Evolutionary conservation across 805 yeast species (phyloP), one percentile per base, ranked within the genome.

Genomic region (Gaillardinia entomophila): DNA sequence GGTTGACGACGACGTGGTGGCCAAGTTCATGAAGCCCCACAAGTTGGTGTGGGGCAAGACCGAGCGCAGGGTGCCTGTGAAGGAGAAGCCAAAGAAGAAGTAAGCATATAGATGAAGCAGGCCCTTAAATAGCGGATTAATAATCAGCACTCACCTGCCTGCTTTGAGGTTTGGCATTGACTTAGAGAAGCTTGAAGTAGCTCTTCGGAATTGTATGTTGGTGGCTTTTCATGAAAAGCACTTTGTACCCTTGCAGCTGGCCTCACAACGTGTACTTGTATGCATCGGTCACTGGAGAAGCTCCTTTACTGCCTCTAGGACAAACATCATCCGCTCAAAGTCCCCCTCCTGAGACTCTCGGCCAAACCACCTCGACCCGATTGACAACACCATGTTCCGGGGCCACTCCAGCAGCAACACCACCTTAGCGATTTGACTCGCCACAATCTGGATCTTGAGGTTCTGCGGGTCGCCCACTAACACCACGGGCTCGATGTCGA

Each of bases 11-110:
- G 78, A 64, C 13, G 60, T 66, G 4, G 64, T 87, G 32, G 75
- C 73, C 35, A 53, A 71, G 37, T 92, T 81, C 56, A 92, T 86
- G 90, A 79, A 73, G 45, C 89, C 92, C 31, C 95, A 94, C 51
- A 75, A 79, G 55, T 75, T 88, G 51, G 73, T 73, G 28, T 80
- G 76, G 71, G 96, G 96, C 24, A 57, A 68, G 34, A 73, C 75
- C 55, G 83, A 80, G 61, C 76, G 95, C 67, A 56, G 71, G 27
- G 90, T 86, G 36, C 79, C 88, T 8, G 71, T 71, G 12, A 83
- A 82, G 59, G 72, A 45, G 31, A 57, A 59, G 44, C 47, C 63
- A 40, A 66, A 71, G 47, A 73, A 58, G 41, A 57, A 58, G 47
- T 19, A 10, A 19, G 6, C 6, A 19, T 19, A 19, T 19, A 19